Conservation (phyloP, 2,329 filamentous ascomycete genomes). For the Pseudogymnoascus sp. region DNA sequence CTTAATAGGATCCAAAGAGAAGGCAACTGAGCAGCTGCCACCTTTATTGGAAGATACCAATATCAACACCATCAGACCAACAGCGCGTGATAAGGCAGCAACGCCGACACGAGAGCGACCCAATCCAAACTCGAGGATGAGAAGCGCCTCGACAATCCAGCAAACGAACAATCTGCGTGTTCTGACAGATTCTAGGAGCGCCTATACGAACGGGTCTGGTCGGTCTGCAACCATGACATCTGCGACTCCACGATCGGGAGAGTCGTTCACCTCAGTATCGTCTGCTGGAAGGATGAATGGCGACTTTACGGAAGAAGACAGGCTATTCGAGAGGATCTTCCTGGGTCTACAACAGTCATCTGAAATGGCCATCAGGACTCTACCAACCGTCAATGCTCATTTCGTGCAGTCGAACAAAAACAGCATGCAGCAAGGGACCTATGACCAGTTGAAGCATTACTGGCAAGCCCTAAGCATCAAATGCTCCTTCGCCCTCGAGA, state of each 20-base stretch:
- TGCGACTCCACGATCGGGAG: constrained; percentile 73
- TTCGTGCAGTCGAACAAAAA: constrained; percentile 48
- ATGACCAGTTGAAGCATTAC: constrained; percentile 53
- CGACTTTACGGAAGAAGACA: constrained; percentile 69
- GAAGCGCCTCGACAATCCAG: constrained; percentile 29
- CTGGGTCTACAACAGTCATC: constrained; percentile 66
- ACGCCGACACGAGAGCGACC: constrained; percentile 47
- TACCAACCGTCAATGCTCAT: constrained; percentile 64
- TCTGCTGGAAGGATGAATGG: constrained; percentile 33
- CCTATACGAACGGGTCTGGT: constrained; percentile 43
- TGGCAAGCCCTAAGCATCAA: constrained; percentile 67
- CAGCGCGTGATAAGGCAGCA: constrained; percentile 44
- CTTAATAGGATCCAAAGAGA: constrained; percentile 19
- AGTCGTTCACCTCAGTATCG: constrained; percentile 55
- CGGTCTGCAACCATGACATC: constrained; percentile 43
- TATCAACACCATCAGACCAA: constrained; percentile 39
- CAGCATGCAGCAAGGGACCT: constrained; percentile 52
- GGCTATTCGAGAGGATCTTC: constrained; percentile 76
- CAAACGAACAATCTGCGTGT: constrained; percentile 39
- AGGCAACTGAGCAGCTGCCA: neutral
- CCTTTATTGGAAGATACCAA: neutral
- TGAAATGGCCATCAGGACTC: constrained; percentile 62
- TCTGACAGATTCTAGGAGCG: constrained; percentile 46
- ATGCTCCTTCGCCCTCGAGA: constrained; percentile 62
- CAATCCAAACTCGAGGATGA: constrained; percentile 27